These are phyloP conservation scores for Parachlorella kessleri DNA, from an alignment of 139 green algal species.

Conservation along the genomic window DNA sequence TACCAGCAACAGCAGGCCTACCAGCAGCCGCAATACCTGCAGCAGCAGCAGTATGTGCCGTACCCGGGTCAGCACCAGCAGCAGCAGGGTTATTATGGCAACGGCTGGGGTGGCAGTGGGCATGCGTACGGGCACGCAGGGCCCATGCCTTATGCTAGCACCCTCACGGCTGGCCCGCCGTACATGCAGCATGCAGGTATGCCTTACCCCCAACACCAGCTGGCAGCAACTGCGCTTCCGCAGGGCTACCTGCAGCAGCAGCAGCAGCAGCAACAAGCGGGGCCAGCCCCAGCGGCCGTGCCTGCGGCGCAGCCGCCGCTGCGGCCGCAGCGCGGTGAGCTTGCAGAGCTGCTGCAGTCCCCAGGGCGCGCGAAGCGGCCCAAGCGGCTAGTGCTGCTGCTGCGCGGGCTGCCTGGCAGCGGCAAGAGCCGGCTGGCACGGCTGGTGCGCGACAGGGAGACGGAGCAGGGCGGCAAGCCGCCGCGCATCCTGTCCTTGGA, in stretches of 20 bases:
- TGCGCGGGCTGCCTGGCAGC: slow-evolving; percentile 77
- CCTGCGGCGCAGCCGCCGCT: neutral
- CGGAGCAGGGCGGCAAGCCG: slow-evolving; percentile 51
- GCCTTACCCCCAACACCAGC: neutral
- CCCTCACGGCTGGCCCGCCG: too few relatives aligned
- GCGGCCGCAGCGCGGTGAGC: neutral
- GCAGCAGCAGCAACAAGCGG: neutral
- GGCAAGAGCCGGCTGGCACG: slow-evolving; percentile 77
- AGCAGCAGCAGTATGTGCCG: slow-evolving; percentile 2
- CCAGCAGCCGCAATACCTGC: slow-evolving; percentile 3
- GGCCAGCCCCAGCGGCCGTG: neutral
- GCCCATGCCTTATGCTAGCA: too few relatives aligned
- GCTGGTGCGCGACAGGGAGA: slow-evolving; percentile 71
- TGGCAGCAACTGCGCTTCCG: neutral
- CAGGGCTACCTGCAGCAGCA: neutral
- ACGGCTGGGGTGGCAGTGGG: neutral
- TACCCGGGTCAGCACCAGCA: neutral
- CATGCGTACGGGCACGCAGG: too few relatives aligned
- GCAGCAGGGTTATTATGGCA: neutral
- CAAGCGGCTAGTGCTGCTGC: slow-evolving; percentile 58
- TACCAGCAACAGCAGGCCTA: neutral
- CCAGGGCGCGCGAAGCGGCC: slow-evolving; percentile 50
- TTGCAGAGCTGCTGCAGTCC: neutral
- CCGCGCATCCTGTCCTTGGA: slow-evolving; percentile 82
- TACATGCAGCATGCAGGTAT: too few relatives aligned